Base-by-base conservation (phyloP, 352 stramenopile species). In the Thalassiosira oceanica region DNA sequence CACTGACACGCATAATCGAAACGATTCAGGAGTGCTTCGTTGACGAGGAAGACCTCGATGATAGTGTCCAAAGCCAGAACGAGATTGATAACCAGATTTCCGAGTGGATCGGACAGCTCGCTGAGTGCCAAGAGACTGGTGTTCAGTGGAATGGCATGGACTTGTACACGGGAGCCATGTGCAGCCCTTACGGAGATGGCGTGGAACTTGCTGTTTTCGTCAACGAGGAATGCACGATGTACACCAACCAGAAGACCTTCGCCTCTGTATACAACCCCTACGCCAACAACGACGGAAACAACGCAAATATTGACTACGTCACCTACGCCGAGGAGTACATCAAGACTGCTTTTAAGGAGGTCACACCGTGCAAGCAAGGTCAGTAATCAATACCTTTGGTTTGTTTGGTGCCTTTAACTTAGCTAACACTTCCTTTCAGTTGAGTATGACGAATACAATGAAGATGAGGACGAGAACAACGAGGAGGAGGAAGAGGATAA, bases 81-180 rank as follows among this genome's bases (percentile, higher is more conserved):
- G 31, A 53, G 5, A 26, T 71, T 7, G 61, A 78, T 20, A 44
- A 68, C 7, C 16, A 46, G 7, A 41, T 64, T 28, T 52, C 50
- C 16, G 36, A 76, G 13, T 76, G 61, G 54, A 78, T 78, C 37
- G 35, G 20, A n/a, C 27, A 63, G 1, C 44, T 78, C 24, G 29
- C 48, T 4, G 49, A 78, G 28, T 78, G 68, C 27, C 15, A 55
- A 27, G 10, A 46, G 33, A 68, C 61, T 24, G 55, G 55, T 42
- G 18, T 44, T 13, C 39, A 48, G n/a, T 55, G 33, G 45, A 67
- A 67, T 39, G 39, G 37, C 2, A 10, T 62, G 35, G 26, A 67
- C 13, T 43, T 74, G 11, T 74, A 74, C 54, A 20, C 62, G 16
- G 50, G 64, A 18, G 49, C 58, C 18, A 74, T 74, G 46, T 74